Evolutionary conservation across 2,329 filamentous ascomycete species (phyloP).

Genomic region (Aureobasidium sp.): DNA sequence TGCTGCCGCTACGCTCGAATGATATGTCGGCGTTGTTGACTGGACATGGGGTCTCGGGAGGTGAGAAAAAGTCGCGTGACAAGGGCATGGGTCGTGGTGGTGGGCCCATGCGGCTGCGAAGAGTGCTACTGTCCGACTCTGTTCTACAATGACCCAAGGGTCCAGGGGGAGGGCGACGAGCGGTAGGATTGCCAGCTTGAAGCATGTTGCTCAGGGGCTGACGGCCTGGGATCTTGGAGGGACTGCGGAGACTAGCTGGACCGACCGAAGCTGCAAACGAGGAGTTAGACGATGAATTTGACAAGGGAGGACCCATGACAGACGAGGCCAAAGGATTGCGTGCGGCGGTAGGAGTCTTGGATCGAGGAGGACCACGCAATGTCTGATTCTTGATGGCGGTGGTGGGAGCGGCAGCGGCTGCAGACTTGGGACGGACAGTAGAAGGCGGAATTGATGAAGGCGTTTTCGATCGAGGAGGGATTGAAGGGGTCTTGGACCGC

Average conservation of each 20-base stretch:
- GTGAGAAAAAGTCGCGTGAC: constrained; percentile 73
- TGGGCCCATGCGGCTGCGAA: constrained; percentile 34
- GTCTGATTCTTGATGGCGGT: constrained; percentile 5
- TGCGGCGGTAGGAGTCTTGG: constrained; percentile 34
- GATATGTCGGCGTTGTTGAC: constrained; percentile 29
- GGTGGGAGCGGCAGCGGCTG: constrained; percentile 29
- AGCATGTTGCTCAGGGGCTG: constrained; percentile 62
- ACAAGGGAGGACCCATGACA: constrained; percentile 19
- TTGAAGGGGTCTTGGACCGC: constrained; percentile 63
- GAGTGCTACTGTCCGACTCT: constrained; percentile 30
- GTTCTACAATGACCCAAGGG: constrained; percentile 29
- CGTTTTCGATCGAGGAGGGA: constrained; percentile 15
- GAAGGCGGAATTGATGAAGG: not conserved
- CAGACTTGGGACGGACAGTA: constrained; percentile 22
- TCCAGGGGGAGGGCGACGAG: constrained; percentile 50
- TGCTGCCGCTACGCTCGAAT: constrained; percentile 48
- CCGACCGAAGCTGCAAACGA: constrained; percentile 32
- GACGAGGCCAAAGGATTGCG: constrained; percentile 23
- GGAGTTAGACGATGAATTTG: constrained; percentile 28
- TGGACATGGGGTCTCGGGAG: constrained; percentile 34
- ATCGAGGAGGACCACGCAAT: constrained; percentile 23
- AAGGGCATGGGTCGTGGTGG: constrained; percentile 40
- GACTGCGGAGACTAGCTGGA: constrained; percentile 40
- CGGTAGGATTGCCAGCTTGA: constrained; percentile 72
- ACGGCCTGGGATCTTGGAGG: constrained; percentile 63